Evolutionary conservation across 345 rosid species (phyloP).

Genomic region (Acer saccharum): DNA sequence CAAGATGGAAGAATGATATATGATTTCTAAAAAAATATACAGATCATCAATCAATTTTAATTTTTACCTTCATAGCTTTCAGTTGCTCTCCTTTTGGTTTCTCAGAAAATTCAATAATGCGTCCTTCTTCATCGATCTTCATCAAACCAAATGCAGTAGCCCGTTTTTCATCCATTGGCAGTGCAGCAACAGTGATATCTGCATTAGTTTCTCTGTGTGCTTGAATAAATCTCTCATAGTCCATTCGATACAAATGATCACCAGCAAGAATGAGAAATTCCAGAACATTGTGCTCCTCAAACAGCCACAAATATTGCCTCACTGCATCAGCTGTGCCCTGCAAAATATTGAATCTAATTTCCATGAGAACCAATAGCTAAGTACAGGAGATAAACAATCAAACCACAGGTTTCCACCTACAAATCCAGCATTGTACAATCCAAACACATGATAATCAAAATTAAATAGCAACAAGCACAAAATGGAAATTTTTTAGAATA

Average conservation of each 20-base stretch:
- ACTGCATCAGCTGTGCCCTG: slow-evolving; percentile 99
- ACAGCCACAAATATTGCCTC: slow-evolving; percentile 93
- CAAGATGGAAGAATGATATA: background rate
- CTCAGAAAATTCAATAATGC: slow-evolving; percentile 88
- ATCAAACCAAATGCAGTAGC: slow-evolving; percentile 93
- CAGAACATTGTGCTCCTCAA: slow-evolving; percentile 95
- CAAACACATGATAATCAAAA: background rate
- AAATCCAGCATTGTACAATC: background rate
- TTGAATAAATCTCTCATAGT: slow-evolving; percentile 92
- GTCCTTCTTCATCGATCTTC: slow-evolving; percentile 98
- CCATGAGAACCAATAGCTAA: background rate
- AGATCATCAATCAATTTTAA: slow-evolving; percentile 14
- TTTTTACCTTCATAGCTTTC: slow-evolving; percentile 79
- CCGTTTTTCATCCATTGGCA: slow-evolving; percentile 94
- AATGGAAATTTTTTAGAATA: no score
- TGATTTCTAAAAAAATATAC: background rate
- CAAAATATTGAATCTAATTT: background rate
- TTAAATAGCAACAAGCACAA: background rate
- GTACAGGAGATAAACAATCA: background rate
- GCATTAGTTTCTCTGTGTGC: slow-evolving; percentile 98
- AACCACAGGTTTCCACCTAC: background rate
- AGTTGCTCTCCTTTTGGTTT: slow-evolving; percentile 95
- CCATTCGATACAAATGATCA: slow-evolving; percentile 96
- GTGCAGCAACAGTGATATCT: slow-evolving; percentile 96
- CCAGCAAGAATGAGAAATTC: slow-evolving; percentile 96